Conservation (phyloP, 1,284 basidiomycete species). For the Sporisorium iseilematis-ciliati region DNA sequence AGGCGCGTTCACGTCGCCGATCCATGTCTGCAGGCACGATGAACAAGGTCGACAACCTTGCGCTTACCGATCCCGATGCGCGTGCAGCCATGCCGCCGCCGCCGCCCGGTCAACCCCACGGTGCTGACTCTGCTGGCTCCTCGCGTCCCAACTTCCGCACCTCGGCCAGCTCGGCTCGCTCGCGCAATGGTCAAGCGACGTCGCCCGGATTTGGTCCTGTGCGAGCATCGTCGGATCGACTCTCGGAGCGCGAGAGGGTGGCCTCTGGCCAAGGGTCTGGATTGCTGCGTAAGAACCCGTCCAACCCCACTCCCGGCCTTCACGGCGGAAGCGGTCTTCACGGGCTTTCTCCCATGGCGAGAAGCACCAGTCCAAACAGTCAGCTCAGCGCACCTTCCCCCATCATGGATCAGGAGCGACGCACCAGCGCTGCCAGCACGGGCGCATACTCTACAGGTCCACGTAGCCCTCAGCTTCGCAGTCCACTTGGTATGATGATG, state of each 20-base stretch:
- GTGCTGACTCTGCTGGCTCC: constrained; percentile 12
- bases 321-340: constrained; percentile 48
- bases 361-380: constrained; percentile 43
- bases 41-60: constrained; percentile 37
- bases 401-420: constrained; percentile 20
- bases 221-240: constrained; percentile 58
- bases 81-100: constrained; percentile 10
- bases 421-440: constrained; percentile 35
- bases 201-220: constrained; percentile 49
- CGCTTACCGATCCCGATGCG: constrained; percentile 18
- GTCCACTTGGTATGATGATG: constrained; percentile 32
- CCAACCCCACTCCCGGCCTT: constrained; percentile 60
- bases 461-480: constrained; percentile 34
- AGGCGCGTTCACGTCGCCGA: constrained; percentile 38
- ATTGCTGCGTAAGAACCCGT: constrained; percentile 62
- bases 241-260: constrained; percentile 53
- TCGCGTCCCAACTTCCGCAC: constrained; percentile 35
- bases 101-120: constrained; percentile 13
- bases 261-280: constrained; percentile 51
- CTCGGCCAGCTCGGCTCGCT: constrained; percentile 33
- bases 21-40: constrained; percentile 40
- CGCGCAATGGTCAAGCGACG: constrained; percentile 35
- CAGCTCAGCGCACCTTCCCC: constrained; percentile 39
- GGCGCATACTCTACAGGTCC: constrained; percentile 29
- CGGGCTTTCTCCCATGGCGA: constrained; percentile 38